phyloP scores from a whole-genome alignment of 2,329 filamentous ascomycete genomes.

The Aspergillus fijiensis region DNA sequence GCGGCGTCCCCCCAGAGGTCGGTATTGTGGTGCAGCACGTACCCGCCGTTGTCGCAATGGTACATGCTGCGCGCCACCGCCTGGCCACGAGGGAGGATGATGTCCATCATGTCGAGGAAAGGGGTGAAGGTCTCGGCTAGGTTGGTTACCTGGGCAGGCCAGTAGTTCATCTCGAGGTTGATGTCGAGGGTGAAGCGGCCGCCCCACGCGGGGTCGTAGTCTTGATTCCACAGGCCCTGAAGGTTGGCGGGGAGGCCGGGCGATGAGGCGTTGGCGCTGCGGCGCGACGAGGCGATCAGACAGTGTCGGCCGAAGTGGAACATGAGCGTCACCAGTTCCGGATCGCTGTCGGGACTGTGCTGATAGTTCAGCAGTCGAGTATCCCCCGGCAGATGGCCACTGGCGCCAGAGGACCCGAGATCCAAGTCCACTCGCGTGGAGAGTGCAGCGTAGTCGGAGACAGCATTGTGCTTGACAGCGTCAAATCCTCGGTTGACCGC shows the following conservation, averaged over 20 bases:
- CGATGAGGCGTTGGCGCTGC: constrained; percentile 7
- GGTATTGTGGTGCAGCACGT: constrained; percentile 57
- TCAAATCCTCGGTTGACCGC: not conserved
- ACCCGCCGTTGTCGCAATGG: constrained; percentile 50
- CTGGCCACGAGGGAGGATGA: constrained; percentile 38
- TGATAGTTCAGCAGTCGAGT: constrained; percentile 6
- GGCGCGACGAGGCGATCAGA: constrained; percentile 53
- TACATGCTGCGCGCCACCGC: constrained; percentile 56
- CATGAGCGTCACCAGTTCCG: constrained; percentile 47
- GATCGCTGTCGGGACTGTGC: constrained; percentile 4
- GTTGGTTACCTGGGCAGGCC: constrained; percentile 55
- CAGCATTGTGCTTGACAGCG: not conserved
- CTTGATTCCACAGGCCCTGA: constrained; percentile 57
- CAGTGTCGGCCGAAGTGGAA: constrained; percentile 55
- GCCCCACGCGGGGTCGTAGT: constrained; percentile 50
- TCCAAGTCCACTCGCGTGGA: constrained; percentile 6
- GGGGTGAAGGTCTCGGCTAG: constrained; percentile 44
- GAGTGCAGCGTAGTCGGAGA: constrained; percentile 3
- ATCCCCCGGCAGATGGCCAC: constrained; percentile 4
- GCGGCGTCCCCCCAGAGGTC: constrained; percentile 59
- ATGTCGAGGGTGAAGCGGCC: constrained; percentile 60
- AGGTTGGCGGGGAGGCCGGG: constrained; percentile 55
- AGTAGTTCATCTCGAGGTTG: constrained; percentile 63
- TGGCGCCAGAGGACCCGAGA: constrained; percentile 2
- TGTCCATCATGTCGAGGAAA: constrained; percentile 43